Evolutionary conservation across 2,329 filamentous ascomycete genomes (phyloP).

Genomic region (Arthrinium phaeospermum): DNA sequence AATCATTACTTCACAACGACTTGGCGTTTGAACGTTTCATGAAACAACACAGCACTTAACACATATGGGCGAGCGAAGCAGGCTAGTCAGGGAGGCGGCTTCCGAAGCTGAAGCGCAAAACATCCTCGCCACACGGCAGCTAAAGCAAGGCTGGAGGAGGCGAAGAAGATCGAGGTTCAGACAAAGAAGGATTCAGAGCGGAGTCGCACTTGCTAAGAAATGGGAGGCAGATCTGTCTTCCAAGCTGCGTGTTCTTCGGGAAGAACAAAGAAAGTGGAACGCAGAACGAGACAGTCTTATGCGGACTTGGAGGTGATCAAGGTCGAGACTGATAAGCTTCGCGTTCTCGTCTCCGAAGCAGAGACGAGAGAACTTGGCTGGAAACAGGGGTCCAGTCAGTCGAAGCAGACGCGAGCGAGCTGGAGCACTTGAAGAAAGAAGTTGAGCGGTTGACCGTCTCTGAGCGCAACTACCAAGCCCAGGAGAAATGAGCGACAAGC

Average conservation of each 20-base stretch:
- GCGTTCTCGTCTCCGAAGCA: conserved; percentile 68
- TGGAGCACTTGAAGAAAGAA: conserved; percentile 64
- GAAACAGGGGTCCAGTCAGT: conserved; percentile 68
- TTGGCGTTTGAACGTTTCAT: conserved; percentile 84
- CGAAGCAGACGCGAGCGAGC: conserved; percentile 64
- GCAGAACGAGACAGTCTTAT: conserved; percentile 62
- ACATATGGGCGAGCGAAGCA: conserved; percentile 79
- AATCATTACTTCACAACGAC: conserved; percentile 78
- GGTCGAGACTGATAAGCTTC: conserved; percentile 68
- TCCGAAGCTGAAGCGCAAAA: conserved; percentile 85
- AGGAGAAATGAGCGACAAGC: conserved; percentile 64
- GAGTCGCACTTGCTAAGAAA: conserved; percentile 76
- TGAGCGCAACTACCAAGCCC: conserved; percentile 67
- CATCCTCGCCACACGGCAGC: conserved; percentile 75
- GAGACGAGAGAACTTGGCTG: conserved; percentile 72
- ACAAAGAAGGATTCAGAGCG: conserved; percentile 75
- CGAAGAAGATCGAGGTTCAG: conserved; percentile 72
- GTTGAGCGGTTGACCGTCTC: conserved; percentile 65
- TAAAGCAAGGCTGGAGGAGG: conserved; percentile 77
- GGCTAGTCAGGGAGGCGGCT: conserved; percentile 76
- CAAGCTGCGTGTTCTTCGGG: conserved; percentile 69
- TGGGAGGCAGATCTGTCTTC: conserved; percentile 74
- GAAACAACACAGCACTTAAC: conserved; percentile 85
- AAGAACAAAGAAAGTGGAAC: conserved; percentile 72
- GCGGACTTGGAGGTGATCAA: conserved; percentile 63